phyloP scores from a whole-genome alignment of 2,329 filamentous ascomycete species.

The Podosphaera xanthii region DNA sequence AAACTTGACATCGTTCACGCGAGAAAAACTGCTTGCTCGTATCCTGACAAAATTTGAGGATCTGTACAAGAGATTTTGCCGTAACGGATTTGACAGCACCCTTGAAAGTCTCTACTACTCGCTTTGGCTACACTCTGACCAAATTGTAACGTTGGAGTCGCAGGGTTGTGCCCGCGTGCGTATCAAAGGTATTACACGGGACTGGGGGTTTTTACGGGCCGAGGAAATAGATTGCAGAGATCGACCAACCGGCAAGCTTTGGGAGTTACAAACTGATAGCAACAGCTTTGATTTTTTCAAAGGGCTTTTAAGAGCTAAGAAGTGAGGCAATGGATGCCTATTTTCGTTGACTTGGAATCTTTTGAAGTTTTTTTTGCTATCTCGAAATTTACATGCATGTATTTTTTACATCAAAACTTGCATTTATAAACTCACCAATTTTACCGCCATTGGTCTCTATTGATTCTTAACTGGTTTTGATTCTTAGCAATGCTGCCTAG shows the following conservation, averaged over 20 bases:
- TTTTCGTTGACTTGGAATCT: neutral
- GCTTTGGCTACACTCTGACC: conserved; percentile 67
- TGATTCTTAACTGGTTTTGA: no score
- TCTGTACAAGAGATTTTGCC: conserved; percentile 53
- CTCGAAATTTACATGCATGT: no score
- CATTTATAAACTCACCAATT: no score
- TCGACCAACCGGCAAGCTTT: conserved; percentile 50
- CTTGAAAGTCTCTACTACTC: conserved; percentile 61
- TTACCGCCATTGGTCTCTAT: no score
- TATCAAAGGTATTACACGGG: conserved; percentile 71
- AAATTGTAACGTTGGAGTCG: conserved; percentile 50
- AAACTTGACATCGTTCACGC: conserved; percentile 28
- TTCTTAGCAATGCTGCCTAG: no score
- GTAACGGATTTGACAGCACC: conserved; percentile 46
- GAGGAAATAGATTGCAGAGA: conserved; percentile 62
- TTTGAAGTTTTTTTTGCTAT: no score
- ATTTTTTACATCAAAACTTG: no score
- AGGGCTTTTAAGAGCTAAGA: conserved; percentile 62
- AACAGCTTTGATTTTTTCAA: conserved; percentile 98
- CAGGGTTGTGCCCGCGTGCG: conserved; percentile 52
- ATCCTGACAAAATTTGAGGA: conserved; percentile 59
- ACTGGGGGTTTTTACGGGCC: conserved; percentile 70
- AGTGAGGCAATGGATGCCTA: conserved; percentile 1
- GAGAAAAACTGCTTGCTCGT: conserved; percentile 62
- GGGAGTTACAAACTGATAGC: conserved; percentile 79